A percentile compares a stretch with the other conserved stretches of the same genome.
Evolutionary conservation across 495 filamentous ascomycete species (phyloP).

Genomic region (Talaromyces borbonicus): DNA sequence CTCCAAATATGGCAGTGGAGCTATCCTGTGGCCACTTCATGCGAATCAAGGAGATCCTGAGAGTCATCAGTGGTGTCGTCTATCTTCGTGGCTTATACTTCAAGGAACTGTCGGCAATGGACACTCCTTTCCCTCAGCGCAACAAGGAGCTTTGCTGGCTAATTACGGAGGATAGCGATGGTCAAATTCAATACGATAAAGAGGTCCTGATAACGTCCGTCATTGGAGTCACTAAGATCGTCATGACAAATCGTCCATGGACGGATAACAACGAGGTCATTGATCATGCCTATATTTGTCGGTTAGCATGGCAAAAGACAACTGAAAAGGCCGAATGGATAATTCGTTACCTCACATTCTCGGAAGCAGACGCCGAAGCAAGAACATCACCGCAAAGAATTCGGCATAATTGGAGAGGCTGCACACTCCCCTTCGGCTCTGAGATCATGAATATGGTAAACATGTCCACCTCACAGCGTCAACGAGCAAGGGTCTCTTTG

Average conservation of each 20-base stretch:
- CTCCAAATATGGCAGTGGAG: conserved; percentile 15
- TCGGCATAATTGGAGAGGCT: conserved; percentile 23
- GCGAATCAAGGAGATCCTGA: conserved; percentile 11
- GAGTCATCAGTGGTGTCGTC: conserved; percentile 3
- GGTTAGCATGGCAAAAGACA: conserved; percentile 1
- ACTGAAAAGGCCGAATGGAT: conserved; percentile 3
- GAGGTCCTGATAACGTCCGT: conserved; percentile 16
- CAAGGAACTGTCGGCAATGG: conserved; percentile 4
- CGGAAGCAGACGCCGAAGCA: conserved; percentile 17
- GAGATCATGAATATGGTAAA: conserved; percentile 1
- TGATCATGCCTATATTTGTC: conserved; percentile 1
- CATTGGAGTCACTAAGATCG: conserved; percentile 14
- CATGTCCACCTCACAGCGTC: background rate
- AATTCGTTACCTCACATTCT: conserved; percentile 19
- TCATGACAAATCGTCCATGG: conserved; percentile 23
- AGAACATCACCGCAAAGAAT: conserved; percentile 9
- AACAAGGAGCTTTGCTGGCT: conserved; percentile 21
- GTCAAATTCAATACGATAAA: background rate
- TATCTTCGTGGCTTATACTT: conserved; percentile 16
- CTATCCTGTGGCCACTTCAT: conserved; percentile 14
- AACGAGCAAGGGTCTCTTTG: background rate
- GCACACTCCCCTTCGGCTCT: conserved; percentile 21
- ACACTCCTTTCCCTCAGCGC: conserved; percentile 14
- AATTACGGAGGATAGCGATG: conserved; percentile 8
- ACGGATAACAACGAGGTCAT: background rate